Evolutionary conservation across 1,284 basidiomycete species (phyloP).

Genomic region (Bondarzewia mesenterica): DNA sequence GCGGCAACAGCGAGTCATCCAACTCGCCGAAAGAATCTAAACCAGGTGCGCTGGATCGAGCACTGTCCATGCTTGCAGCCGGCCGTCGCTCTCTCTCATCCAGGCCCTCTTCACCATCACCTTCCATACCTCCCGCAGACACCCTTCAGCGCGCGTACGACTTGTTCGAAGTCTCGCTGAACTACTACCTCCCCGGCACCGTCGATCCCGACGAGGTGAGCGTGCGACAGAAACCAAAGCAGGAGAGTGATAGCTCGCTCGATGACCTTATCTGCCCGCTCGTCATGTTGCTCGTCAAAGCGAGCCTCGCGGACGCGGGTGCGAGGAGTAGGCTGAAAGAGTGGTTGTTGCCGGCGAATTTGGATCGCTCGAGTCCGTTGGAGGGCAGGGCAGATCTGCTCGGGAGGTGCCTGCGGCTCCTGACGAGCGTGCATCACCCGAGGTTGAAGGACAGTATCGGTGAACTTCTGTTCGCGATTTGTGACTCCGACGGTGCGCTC

Average conservation of each 20-base stretch:
- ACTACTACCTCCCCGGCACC: conserved; percentile 58
- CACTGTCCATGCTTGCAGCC: conserved; percentile 48
- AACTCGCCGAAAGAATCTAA: conserved; percentile 25
- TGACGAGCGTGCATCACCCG: conserved; percentile 64
- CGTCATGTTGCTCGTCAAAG: conserved; percentile 61
- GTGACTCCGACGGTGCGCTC: conserved; percentile 68
- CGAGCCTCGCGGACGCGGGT: conserved; percentile 55
- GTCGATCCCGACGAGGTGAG: conserved; percentile 53
- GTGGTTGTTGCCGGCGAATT: conserved; percentile 62
- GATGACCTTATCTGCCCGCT: conserved; percentile 77
- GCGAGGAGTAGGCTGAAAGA: conserved; percentile 50
- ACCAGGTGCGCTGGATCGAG: conserved; percentile 53
- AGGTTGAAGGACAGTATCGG: conserved; percentile 69
- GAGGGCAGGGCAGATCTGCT: conserved; percentile 67
- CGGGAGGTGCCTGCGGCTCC: conserved; percentile 73
- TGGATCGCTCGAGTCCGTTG: conserved; percentile 73
- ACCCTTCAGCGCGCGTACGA: conserved; percentile 56
- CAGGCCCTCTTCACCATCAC: conserved; percentile 40
- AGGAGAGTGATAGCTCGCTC: conserved; percentile 44
- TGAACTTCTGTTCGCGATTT: conserved; percentile 80
- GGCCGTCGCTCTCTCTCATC: conserved; percentile 46
- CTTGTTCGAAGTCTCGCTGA: conserved; percentile 54
- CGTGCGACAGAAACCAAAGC: conserved; percentile 43
- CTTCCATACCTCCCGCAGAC: conserved; percentile 31
- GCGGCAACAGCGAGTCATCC: conserved; percentile 13